These are phyloP conservation scores for Clathrospora elynae DNA, from an alignment of 2,329 filamentous ascomycete genomes.

Conservation along the genomic window DNA sequence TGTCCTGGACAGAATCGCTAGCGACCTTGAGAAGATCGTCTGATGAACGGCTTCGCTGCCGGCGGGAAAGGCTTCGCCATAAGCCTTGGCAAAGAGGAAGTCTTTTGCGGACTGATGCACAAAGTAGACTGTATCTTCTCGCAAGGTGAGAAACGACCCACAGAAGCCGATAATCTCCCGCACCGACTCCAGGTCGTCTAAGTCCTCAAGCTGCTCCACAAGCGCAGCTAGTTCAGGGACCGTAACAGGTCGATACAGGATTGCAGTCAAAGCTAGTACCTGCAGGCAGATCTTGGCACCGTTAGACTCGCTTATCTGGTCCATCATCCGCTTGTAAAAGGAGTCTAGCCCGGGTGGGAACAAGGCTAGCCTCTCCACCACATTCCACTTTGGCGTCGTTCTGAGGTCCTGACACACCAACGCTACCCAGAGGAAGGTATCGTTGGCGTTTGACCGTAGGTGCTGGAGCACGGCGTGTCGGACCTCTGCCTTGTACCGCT, in stretches of 20 bases:
- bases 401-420: slow-evolving; percentile 45
- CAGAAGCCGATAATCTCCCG: no score
- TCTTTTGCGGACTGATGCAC: slow-evolving; percentile 53
- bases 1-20: slow-evolving; percentile 35
- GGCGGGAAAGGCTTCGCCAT: slow-evolving; percentile 35
- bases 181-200: not conserved
- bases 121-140: no score
- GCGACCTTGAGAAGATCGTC: slow-evolving; percentile 27
- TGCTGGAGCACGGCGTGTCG: slow-evolving; percentile 29
- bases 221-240: slow-evolving; percentile 44
- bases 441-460: slow-evolving; percentile 42
- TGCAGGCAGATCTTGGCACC: slow-evolving; percentile 40
- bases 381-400: slow-evolving; percentile 18
- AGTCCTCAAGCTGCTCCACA: slow-evolving; percentile 16
- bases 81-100: slow-evolving; percentile 35
- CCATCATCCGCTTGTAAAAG: slow-evolving; percentile 51
- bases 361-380: slow-evolving; percentile 16
- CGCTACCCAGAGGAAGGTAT: no score
- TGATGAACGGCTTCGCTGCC: slow-evolving; percentile 16
- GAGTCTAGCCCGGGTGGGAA: slow-evolving; percentile 47
- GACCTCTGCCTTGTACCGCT: slow-evolving; percentile 45
- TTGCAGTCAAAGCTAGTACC: slow-evolving; percentile 43
- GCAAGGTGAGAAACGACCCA: no score
- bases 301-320: slow-evolving; percentile 34
- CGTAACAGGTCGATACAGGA: slow-evolving; percentile 47